Percentiles rank a stretch among this genome's conserved stretches.
These are phyloP conservation scores for Linnemannia schmuckeri DNA, from an alignment of 192 early-diverging fungal species.

Conservation along the genomic window DNA sequence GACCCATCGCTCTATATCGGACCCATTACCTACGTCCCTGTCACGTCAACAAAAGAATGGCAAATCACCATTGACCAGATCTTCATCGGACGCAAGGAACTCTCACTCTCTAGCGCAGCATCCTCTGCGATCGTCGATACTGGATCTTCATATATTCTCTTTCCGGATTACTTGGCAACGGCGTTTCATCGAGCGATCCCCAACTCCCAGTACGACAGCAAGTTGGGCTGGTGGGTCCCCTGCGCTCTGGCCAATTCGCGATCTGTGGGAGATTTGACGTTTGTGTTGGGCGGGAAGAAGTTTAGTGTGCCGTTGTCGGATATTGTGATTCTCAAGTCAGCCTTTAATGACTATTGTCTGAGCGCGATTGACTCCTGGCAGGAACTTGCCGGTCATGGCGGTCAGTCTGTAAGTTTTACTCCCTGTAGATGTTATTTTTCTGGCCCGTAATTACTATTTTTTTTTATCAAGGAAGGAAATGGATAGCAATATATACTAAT, in stretches of 20 bases:
- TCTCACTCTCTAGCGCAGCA: slow-evolving; percentile 35
- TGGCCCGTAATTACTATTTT: not conserved
- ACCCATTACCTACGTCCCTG: slow-evolving; percentile 58
- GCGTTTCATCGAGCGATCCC: slow-evolving; percentile 50
- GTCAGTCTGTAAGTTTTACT: slow-evolving; percentile 40
- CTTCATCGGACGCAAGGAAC: slow-evolving; percentile 45
- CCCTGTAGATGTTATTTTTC: not conserved
- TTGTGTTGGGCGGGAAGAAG: slow-evolving; percentile 30
- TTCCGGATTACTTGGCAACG: slow-evolving; percentile 49
- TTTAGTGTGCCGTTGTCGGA: slow-evolving; percentile 49
- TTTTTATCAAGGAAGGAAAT: not conserved
- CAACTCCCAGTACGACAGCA: slow-evolving; percentile 36
- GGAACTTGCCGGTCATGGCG: slow-evolving; percentile 42
- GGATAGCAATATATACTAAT: not conserved
- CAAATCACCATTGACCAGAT: slow-evolving; percentile 62
- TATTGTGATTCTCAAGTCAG: slow-evolving; percentile 47
- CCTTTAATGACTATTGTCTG: slow-evolving; percentile 47
- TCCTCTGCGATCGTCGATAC: slow-evolving; percentile 70
- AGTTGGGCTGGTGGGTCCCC: slow-evolving; percentile 46
- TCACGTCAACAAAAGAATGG: slow-evolving; percentile 68
- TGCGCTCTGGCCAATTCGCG: slow-evolving; percentile 39
- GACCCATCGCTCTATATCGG: slow-evolving; percentile 66
- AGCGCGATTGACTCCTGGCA: slow-evolving; percentile 50
- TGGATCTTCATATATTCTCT: slow-evolving; percentile 69
- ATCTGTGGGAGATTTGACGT: slow-evolving; percentile 35